Base-by-base conservation (phyloP, 805 yeast species). In the Kodamaea kaohsiungensis region DNA sequence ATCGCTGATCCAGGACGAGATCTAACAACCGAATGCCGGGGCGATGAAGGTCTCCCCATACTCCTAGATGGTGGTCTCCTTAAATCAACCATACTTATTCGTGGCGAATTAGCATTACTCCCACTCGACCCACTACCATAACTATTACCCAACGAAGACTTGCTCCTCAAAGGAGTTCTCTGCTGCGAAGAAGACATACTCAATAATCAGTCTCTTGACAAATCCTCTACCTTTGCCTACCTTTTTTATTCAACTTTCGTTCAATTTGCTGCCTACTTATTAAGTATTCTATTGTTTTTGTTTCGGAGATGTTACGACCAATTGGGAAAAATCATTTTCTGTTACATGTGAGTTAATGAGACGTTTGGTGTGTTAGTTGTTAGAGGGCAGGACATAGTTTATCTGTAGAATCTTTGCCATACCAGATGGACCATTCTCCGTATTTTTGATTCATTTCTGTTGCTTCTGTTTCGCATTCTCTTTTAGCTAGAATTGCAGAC, bases 381-480 rank as follows among this genome's bases (percentile, higher is more conserved):
- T 46, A 64, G 17, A 60, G 25, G 16, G 54, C 58, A 46, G 58
- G 60, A 68, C 86, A 78, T 4, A 85, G 84, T 54, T 68, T 74
- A 59, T 87, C 91, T 6, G 89, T 76, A 1, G 82, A 80, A 65
- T 89, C 96, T 45, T 77, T 79, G 0, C 87, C 89, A 59, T 82
- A 89, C 83, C 85, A 80, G 1, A 86, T 68, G 7, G 75, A 68
- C 95, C 95, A 89, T 3, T 73, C 80, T 9, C 65, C 66, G 61
- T 85, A 88, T 59, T 78, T 83, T 3, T 59, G 59, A 51, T 72
- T 63, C 59, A 86, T 60, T 2, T 42, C 52, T 0, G 81, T 67
- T 1, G 68, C 72, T 13, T 48, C 54, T 2, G 61, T 54, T 45
- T 65, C 70, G 7, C 57, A 58, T 16, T 65, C 61, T 33, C 69